These are phyloP conservation scores for Xylaria multiplex DNA, from an alignment of 2,329 filamentous ascomycete species.

Conservation along the genomic window DNA sequence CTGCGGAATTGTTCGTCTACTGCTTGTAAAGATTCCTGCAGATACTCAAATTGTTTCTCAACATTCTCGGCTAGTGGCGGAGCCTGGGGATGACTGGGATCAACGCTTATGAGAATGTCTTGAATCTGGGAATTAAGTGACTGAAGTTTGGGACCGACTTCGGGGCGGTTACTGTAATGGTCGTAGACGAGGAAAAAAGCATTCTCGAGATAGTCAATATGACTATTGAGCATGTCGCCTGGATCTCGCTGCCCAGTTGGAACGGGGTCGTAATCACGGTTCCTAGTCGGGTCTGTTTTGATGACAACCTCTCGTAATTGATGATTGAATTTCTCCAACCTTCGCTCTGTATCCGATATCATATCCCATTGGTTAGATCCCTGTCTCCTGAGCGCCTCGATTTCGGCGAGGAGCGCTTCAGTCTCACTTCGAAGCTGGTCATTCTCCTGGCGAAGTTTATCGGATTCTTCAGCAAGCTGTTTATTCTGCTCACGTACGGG, in stretches of 20 bases:
- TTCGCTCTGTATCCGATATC: slow-evolving; percentile 70
- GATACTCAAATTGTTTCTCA: slow-evolving; percentile 74
- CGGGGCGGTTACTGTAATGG: slow-evolving; percentile 60
- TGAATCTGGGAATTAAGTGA: slow-evolving; percentile 73
- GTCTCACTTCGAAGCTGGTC: slow-evolving; percentile 50
- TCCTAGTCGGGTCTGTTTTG: slow-evolving; percentile 67
- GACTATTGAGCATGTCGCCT: slow-evolving; percentile 60
- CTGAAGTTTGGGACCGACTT: slow-evolving; percentile 65
- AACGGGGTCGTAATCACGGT: slow-evolving; percentile 57
- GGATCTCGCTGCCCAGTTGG: slow-evolving; percentile 55
- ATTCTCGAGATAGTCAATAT: slow-evolving; percentile 77
- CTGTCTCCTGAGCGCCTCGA: slow-evolving; percentile 52
- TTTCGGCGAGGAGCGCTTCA: slow-evolving; percentile 50
- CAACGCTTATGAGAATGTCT: slow-evolving; percentile 62
- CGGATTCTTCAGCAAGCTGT: slow-evolving; percentile 60
- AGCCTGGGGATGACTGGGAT: slow-evolving; percentile 63
- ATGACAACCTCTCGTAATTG: slow-evolving; percentile 74
- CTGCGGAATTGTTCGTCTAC: slow-evolving; percentile 58
- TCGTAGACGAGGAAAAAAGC: slow-evolving; percentile 69
- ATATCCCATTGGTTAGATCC: slow-evolving; percentile 57
- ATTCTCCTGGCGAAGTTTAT: slow-evolving; percentile 60
- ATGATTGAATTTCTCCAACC: slow-evolving; percentile 73
- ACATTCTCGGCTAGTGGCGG: slow-evolving; percentile 68
- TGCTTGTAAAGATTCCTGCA: slow-evolving; percentile 68
- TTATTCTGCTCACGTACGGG: slow-evolving; percentile 64